A percentile compares a stretch with the other conserved stretches of the same genome.
Evolutionary conservation across 768 basidiomycete genomes (phyloP).

Genomic region (Boletus subcaerulescens): DNA sequence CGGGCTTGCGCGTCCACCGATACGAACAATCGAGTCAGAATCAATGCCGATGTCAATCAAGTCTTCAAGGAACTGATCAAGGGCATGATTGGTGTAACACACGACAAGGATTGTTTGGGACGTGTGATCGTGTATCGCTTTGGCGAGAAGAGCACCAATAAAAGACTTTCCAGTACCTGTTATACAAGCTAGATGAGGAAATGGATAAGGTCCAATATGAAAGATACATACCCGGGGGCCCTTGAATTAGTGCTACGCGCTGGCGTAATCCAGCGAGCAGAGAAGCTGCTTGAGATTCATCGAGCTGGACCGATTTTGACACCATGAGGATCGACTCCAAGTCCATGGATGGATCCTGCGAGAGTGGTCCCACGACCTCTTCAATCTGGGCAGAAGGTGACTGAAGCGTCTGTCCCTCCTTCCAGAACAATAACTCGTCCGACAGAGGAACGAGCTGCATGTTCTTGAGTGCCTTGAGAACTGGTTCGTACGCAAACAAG

Average conservation of each 20-base stretch:
- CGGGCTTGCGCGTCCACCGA: slow-evolving; percentile 53
- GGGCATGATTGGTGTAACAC: slow-evolving; percentile 73
- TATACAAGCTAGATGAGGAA: background rate
- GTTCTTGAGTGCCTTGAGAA: slow-evolving; percentile 56
- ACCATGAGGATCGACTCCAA: slow-evolving; percentile 38
- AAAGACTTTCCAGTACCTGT: slow-evolving; percentile 75
- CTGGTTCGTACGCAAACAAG: slow-evolving; percentile 60
- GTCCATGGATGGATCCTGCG: slow-evolving; percentile 35
- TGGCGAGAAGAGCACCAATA: slow-evolving; percentile 65
- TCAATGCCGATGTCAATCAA: slow-evolving; percentile 61
- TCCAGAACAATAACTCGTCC: slow-evolving; percentile 57
- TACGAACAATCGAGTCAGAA: slow-evolving; percentile 45
- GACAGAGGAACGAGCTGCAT: slow-evolving; percentile 46
- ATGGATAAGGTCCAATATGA: background rate
- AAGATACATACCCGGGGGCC: slow-evolving; percentile 55
- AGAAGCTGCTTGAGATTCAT: slow-evolving; percentile 46
- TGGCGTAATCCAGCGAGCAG: slow-evolving; percentile 56
- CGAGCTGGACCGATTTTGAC: slow-evolving; percentile 44
- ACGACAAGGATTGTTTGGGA: slow-evolving; percentile 57
- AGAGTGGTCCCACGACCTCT: slow-evolving; percentile 29
- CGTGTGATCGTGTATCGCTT: slow-evolving; percentile 51
- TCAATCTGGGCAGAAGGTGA: slow-evolving; percentile 3
- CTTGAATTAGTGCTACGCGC: slow-evolving; percentile 61
- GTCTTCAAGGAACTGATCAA: slow-evolving; percentile 67
- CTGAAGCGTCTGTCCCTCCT: slow-evolving; percentile 22